These are phyloP conservation scores for Penicillium sp. DNA, from an alignment of 2,329 filamentous ascomycete genomes.

Conservation along the genomic window DNA sequence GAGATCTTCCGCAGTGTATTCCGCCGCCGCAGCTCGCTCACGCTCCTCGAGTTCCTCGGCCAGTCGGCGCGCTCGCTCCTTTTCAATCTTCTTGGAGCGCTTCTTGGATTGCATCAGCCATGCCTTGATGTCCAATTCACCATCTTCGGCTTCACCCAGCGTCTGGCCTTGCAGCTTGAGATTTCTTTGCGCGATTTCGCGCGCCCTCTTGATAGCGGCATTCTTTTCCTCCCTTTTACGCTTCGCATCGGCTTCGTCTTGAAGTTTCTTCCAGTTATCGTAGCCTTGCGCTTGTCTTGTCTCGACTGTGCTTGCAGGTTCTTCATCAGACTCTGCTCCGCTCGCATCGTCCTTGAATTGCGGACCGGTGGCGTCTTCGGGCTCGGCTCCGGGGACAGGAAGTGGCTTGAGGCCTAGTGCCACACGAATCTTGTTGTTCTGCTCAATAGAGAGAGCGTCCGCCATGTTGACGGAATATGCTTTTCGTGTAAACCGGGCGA, in stretches of 20 bases:
- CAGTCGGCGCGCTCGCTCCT: constrained; percentile 60
- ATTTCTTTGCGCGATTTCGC: constrained; percentile 73
- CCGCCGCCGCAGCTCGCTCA: constrained; percentile 61
- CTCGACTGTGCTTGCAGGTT: constrained; percentile 76
- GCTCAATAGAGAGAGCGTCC: constrained; percentile 69
- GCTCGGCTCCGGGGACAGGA: constrained; percentile 64
- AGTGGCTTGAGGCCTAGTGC: constrained; percentile 86
- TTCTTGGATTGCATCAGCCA: constrained; percentile 92
- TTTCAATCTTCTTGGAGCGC: constrained; percentile 81
- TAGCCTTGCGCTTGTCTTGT: constrained; percentile 47
- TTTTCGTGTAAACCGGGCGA: neutral
- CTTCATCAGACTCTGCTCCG: constrained; percentile 52
- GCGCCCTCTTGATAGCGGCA: constrained; percentile 79
- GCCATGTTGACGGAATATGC: constrained; percentile 34
- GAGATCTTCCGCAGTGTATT: constrained; percentile 81
- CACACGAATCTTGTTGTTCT: constrained; percentile 85
- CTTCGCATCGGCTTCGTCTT: constrained; percentile 67
- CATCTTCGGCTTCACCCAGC: constrained; percentile 66
- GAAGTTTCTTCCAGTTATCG: constrained; percentile 50
- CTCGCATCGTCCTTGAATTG: constrained; percentile 49
- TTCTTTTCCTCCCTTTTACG: constrained; percentile 71
- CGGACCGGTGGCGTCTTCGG: constrained; percentile 44
- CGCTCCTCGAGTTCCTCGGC: constrained; percentile 75
- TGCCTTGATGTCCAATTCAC: constrained; percentile 67
- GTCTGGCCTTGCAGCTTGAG: constrained; percentile 74